A percentile compares a stretch with the other conserved stretches of the same genome.
Conservation (phyloP, 2,329 filamentous ascomycete genomes). For the Emmonsia crescens region DNA sequence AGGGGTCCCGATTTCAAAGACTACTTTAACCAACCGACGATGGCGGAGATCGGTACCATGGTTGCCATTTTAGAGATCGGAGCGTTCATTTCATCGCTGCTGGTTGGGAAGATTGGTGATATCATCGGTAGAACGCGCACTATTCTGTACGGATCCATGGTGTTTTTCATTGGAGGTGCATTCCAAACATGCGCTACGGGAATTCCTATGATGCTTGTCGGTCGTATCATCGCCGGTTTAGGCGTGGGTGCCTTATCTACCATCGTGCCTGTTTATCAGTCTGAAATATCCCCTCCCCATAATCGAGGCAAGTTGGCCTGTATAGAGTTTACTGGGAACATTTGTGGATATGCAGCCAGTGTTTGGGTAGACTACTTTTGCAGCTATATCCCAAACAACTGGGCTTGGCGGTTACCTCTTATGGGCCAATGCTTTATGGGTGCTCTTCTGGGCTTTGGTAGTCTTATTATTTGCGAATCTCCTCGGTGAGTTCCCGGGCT, state of each 20-base stretch:
- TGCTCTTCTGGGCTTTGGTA: constrained; percentile 69
- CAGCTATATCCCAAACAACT: constrained; percentile 72
- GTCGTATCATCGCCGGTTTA: constrained; percentile 72
- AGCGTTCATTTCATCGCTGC: constrained; percentile 77
- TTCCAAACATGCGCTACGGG: constrained; percentile 71
- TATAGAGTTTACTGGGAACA: constrained; percentile 97
- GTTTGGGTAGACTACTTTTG: constrained; percentile 99
- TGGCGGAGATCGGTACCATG: constrained; percentile 87
- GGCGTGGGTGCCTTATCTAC: constrained; percentile 83
- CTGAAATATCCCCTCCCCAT: constrained; percentile 90
- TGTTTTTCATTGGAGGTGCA: constrained; percentile 76
- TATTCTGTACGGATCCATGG: constrained; percentile 83
- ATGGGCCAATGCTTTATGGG: constrained; percentile 95
- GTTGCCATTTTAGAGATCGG: constrained; percentile 94
- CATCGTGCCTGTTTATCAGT: constrained; percentile 88
- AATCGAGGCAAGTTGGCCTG: constrained; percentile 92
- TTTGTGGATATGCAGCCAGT: constrained; percentile 87
- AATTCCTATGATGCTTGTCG: constrained; percentile 80
- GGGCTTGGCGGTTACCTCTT: constrained; percentile 83
- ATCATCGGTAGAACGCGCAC: constrained; percentile 80
- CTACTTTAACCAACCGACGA: constrained; percentile 82
- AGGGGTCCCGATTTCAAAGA: constrained; percentile 81
- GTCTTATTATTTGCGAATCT: constrained; percentile 89
- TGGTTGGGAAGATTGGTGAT: constrained; percentile 81
- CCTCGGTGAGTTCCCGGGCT: constrained; percentile 53